Evolutionary conservation across 2,329 filamentous ascomycete species (phyloP), one percentile per base, ranked within the genome.

Genomic region (Aspergillaceae sp.): DNA sequence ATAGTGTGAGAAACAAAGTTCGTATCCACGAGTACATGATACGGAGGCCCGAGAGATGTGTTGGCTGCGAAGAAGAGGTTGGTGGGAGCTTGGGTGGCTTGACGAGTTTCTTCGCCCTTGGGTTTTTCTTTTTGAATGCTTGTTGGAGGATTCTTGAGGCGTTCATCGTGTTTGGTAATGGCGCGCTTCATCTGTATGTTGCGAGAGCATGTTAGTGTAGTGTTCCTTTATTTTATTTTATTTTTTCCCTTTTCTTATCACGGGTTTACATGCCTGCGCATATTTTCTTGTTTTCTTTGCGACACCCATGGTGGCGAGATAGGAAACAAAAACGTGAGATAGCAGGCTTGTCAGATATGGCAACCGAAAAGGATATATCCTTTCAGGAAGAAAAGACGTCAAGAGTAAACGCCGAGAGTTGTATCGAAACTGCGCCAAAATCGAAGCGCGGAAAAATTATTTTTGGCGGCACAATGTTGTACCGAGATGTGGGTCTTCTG

Each of bases 251-350:
- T 47, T 89, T 78, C 40, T 79, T 81, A 74, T 97, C 90, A 48
- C 82, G 44, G 95, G 74, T 56, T 87, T 78, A 74, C 95, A 94
- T 62, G 89, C 79, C 64, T 77, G 73, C 42, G 82, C 91, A 67
- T 95, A 97, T 74, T 96, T 96, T 73, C 90, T 83, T 44, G 87
- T 94, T 67, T 83, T 87, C 74, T 94, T 95, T 52, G 83, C 80
- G 56, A 89, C 80, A 70, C 89, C 90, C 91, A 96, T 96, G n/a
- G 29, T 56, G 52, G 48, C n/a, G 9, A 9, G 11, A 26, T 27
- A 19, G 6, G 36, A 10, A 3, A 8, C 1, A 38, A 8, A 9
- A 8, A 9, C 26, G 26, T 26, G 36, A 4, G 4, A 38, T 19
- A 19, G 26, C 7, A 4, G 19, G 19, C 19, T 38, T 38, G 36